Percentiles rank a stretch among this genome's conserved stretches.
Evolutionary conservation across 768 basidiomycete genomes (phyloP).

Genomic region (Coprinellus micaceus): DNA sequence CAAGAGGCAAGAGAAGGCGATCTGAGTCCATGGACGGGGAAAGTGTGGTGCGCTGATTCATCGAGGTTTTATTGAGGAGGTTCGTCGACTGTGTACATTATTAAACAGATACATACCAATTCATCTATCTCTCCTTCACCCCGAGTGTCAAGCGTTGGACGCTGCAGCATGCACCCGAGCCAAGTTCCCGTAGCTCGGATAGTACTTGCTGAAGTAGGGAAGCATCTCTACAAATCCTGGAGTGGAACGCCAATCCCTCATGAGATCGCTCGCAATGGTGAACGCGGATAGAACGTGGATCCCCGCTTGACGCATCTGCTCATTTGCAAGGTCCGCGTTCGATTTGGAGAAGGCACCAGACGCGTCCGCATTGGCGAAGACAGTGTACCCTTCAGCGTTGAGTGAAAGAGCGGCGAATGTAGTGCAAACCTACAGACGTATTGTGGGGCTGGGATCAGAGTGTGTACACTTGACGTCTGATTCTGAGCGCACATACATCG

Average conservation of each 20-base stretch:
- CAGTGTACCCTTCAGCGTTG: constrained; percentile 41
- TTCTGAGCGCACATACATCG: constrained; percentile 31
- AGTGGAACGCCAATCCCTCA: constrained; percentile 49
- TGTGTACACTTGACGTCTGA: neutral
- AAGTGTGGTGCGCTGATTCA: too few species aligned
- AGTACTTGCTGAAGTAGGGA: constrained; percentile 43
- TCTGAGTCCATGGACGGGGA: too few species aligned
- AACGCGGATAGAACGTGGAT: constrained; percentile 46
- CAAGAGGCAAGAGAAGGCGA: constrained; percentile 16
- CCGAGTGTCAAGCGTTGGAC: too few species aligned
- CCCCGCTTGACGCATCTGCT: constrained; percentile 45
- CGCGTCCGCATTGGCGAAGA: constrained; percentile 46
- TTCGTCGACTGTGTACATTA: too few species aligned
- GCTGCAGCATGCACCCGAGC: constrained; percentile 25
- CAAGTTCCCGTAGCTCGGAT: constrained; percentile 22
- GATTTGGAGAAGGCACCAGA: constrained; percentile 38
- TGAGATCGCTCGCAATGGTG: constrained; percentile 41
- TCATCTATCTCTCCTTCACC: too few species aligned
- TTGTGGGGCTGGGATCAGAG: too few species aligned
- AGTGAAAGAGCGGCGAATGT: constrained; percentile 48
- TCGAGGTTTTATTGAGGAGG: too few species aligned
- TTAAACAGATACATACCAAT: too few species aligned
- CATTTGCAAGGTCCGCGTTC: constrained; percentile 43
- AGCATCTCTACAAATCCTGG: constrained; percentile 39
- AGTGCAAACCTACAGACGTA: constrained; percentile 51